Evolutionary conservation across 2,329 filamentous ascomycete genomes (phyloP).

Genomic region (Boeremia exigua): DNA sequence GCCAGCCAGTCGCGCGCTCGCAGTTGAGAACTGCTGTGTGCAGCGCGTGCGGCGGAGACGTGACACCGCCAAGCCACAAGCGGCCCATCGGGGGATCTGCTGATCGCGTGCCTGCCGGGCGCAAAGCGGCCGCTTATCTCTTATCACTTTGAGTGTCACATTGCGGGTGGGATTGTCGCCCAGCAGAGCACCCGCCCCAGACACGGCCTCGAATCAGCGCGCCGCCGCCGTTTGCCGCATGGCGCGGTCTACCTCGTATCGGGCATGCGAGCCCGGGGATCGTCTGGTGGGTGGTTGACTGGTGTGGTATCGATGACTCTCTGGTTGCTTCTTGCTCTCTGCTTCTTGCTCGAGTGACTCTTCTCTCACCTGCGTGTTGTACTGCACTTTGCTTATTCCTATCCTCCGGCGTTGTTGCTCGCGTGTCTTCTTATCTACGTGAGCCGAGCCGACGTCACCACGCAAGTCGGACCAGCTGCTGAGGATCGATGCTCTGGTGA

Average conservation of each 20-base stretch:
- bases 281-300: slow-evolving; percentile 17
- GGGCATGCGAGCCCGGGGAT: slow-evolving; percentile 34
- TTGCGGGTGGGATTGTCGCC: slow-evolving; percentile 9
- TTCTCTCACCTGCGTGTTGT: not conserved
- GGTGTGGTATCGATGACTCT: slow-evolving; percentile 25
- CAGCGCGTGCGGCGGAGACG: not conserved
- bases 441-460: slow-evolving; percentile 15
- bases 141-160: slow-evolving; percentile 19
- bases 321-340: slow-evolving; percentile 2
- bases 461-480: not conserved
- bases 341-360: not conserved
- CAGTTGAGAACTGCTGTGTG: not conserved
- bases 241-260: slow-evolving; percentile 25
- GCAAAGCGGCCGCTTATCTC: slow-evolving; percentile 17
- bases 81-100: slow-evolving; percentile 29
- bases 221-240: slow-evolving; percentile 22
- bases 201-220: slow-evolving; percentile 24
- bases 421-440: slow-evolving; percentile 11
- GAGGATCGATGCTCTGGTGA: not conserved
- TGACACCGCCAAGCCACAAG: slow-evolving; percentile 29
- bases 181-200: slow-evolving; percentile 7
- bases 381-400: not conserved
- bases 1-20: not conserved
- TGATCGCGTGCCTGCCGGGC: slow-evolving; percentile 21
- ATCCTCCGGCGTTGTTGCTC: not conserved